These are phyloP conservation scores for Wickerhamiella spandovensis DNA, from an alignment of 805 yeast genomes.

Conservation along the genomic window DNA sequence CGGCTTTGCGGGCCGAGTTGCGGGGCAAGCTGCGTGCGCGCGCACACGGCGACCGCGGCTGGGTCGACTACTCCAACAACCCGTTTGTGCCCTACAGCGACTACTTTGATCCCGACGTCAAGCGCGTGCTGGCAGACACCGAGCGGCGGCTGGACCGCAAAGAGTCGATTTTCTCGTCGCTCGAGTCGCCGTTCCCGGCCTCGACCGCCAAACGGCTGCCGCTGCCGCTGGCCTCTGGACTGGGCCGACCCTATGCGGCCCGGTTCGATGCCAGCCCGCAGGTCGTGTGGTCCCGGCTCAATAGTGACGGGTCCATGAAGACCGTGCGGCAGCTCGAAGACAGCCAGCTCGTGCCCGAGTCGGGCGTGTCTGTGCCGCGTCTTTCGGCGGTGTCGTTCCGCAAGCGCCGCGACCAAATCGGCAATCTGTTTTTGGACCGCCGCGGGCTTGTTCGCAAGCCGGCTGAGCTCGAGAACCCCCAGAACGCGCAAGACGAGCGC, in stretches of 20 bases:
- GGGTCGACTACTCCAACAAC: conserved; percentile 77
- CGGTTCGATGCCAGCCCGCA: conserved; percentile 18
- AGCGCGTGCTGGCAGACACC: conserved; percentile 5
- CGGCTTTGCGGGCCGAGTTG: conserved; percentile 70
- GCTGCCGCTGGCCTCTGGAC: conserved; percentile 19
- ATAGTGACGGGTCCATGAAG: conserved; percentile 10
- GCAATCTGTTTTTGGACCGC: conserved; percentile 63
- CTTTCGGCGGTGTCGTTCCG: conserved; percentile 33
- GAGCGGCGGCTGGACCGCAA: conserved; percentile 29
- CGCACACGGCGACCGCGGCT: conserved; percentile 53
- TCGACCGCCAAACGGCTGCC: conserved; percentile 29
- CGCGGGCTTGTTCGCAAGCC: conserved; percentile 34
- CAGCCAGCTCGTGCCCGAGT: conserved; percentile 3
- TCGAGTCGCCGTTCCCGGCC: conserved; percentile 32
- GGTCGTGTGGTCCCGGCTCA: conserved; percentile 11
- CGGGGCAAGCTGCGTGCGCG: conserved; percentile 67
- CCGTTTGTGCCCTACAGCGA: conserved; percentile 71
- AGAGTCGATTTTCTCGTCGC: conserved; percentile 71
- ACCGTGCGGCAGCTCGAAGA: conserved; percentile 4
- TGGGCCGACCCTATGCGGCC: conserved; percentile 19
- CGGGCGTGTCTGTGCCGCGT: conserved; percentile 18
- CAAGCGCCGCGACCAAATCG: conserved; percentile 61
- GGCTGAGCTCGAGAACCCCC: conserved; percentile 18
- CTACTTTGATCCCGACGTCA: conserved; percentile 38
- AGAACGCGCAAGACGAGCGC: conserved; percentile 22